Percentiles rank a stretch among this genome's conserved stretches.
Evolutionary conservation across 2,329 filamentous ascomycete species (phyloP).

Genomic region (Cladobotryum mycophilum): DNA sequence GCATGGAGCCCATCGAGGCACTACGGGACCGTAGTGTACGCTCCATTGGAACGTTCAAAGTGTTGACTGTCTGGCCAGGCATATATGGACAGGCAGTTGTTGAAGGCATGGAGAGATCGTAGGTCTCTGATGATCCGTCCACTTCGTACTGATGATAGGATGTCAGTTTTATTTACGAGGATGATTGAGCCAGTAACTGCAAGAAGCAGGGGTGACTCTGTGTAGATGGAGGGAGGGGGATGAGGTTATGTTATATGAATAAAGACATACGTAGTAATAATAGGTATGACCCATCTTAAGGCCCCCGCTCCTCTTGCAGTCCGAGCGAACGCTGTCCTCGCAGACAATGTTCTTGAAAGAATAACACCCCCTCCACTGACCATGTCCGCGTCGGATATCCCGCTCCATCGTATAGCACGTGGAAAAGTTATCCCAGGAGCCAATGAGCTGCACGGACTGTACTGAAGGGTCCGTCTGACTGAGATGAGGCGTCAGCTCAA

Average conservation of each 20-base stretch:
- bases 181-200: background rate
- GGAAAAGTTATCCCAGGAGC: constrained; percentile 93
- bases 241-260: background rate
- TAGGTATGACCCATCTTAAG: constrained; percentile 90
- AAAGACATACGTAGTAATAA: constrained; percentile 73
- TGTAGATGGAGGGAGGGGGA: background rate
- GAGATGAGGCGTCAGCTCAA: constrained; percentile 20
- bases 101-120: constrained; percentile 64
- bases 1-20: constrained; percentile 57
- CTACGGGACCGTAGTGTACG: constrained; percentile 54
- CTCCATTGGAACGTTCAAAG: constrained; percentile 73
- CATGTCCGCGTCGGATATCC: constrained; percentile 65
- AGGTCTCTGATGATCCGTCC: constrained; percentile 68
- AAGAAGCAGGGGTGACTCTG: background rate
- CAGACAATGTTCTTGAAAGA: constrained; percentile 79
- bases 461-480: constrained; percentile 57
- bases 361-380: constrained; percentile 83
- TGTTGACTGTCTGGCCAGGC: constrained; percentile 82
- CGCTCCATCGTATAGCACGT: constrained; percentile 73
- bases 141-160: constrained; percentile 58
- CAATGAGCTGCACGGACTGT: constrained; percentile 70
- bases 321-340: constrained; percentile 55
- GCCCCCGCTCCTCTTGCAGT: constrained; percentile 60
- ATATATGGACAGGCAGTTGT: constrained; percentile 79
- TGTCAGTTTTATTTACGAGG: background rate